Evolutionary conservation across 139 green algal species (phyloP), one percentile per base, ranked within the genome.

Genomic region (Tetraselmis chui): DNA sequence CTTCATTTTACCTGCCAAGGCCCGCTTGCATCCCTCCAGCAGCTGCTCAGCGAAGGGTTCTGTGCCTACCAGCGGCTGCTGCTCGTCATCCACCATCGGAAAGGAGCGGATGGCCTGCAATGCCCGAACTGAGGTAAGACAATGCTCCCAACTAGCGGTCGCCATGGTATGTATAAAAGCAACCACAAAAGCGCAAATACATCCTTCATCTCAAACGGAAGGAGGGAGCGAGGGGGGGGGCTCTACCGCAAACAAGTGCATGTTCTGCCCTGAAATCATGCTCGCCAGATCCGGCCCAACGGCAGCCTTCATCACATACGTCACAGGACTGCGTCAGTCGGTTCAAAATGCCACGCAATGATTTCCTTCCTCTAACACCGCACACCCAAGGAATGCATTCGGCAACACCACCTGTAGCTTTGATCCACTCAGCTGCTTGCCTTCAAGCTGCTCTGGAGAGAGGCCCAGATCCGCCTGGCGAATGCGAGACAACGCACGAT

Each of bases 51-150:
- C 30, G 23, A 79, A 59, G 28, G 75, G 30, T 0, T 83, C 59
- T 18, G 45, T 31, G 32, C 28, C 45, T 24, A 28, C 23, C 1
- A 31, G 1, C 11, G 81, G 24, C 28, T 83, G 81, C 28, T 58
- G 23, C 5, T 30, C 77, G 1, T 86, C 78, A 23, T 87, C 80
- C 74, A 2, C 81, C 74, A 89, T 32, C 1, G 88, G 88, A 77
- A 90, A 31, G 28, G 75, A 84, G 79, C 89, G 89, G 67, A 93
- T 59, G 1, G 84, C 86, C 18, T 88, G 85, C 29, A 79, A 85
- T 0, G 83, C n/a, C n/a, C n/a, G n/a, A n/a, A n/a, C n/a, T n/a
- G n/a, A n/a, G 31, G 76, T 86, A 88, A 0, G 86, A 59, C 83
- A 18, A 45, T 58, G 26, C 86, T 86, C 18, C 67, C 74, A 29